phyloP scores from a whole-genome alignment of 306 rosid genomes.

The Inga leiocalycina region DNA sequence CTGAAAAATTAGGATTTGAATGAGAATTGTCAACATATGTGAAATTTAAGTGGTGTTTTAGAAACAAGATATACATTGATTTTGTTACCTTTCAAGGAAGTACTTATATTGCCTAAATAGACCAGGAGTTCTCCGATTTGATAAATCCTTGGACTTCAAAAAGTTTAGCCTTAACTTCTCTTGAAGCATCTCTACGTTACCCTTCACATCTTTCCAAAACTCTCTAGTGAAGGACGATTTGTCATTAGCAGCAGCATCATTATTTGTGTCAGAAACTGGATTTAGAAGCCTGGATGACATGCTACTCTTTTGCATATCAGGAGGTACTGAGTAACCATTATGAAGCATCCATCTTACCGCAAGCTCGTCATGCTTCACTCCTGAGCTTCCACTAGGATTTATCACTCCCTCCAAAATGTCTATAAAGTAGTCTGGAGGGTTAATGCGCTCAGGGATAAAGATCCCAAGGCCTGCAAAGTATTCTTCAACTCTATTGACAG shows the following conservation, averaged over 20 bases:
- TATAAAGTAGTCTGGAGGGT: slow-evolving; percentile 93
- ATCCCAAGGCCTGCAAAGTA: slow-evolving; percentile 90
- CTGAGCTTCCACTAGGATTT: slow-evolving; percentile 52
- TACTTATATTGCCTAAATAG: slow-evolving; percentile 69
- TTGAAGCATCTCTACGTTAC: slow-evolving; percentile 56
- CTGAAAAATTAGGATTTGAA: not conserved
- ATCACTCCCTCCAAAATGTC: slow-evolving; percentile 90
- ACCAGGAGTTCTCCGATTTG: slow-evolving; percentile 77
- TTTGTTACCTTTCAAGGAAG: slow-evolving; percentile 77
- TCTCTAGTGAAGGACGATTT: slow-evolving; percentile 81
- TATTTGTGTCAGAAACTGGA: slow-evolving; percentile 42
- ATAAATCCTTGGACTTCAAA: slow-evolving; percentile 78
- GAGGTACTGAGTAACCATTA: slow-evolving; percentile 80
- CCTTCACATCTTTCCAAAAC: slow-evolving; percentile 83
- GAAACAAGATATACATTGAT: not conserved
- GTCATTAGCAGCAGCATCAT: slow-evolving; percentile 32
- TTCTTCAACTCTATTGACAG: slow-evolving; percentile 79
- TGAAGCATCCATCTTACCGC: slow-evolving; percentile 90
- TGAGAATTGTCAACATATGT: not conserved
- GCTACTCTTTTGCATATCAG: slow-evolving; percentile 65
- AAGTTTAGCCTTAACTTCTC: slow-evolving; percentile 70
- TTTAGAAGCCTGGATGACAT: slow-evolving; percentile 39
- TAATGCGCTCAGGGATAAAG: slow-evolving; percentile 74
- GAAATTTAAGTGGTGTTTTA: not conserved
- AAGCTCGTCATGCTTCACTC: slow-evolving; percentile 61